Conservation (phyloP, 192 early-diverging fungal species). For the Entomortierella lignicola region DNA sequence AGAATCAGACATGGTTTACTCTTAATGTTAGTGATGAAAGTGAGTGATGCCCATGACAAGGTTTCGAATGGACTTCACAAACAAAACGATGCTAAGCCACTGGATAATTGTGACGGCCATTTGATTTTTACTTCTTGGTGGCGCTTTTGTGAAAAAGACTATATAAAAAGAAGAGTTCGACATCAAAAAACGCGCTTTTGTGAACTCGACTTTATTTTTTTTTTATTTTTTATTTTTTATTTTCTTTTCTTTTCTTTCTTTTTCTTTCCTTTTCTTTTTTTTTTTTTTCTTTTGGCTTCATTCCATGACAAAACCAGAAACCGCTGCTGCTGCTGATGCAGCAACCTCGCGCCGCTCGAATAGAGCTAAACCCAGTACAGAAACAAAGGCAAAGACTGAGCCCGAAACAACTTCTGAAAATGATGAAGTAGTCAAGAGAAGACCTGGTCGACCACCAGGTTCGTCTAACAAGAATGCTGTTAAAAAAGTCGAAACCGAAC, state of each 20-base stretch:
- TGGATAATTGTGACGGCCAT: too few species aligned
- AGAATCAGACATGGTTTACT: slow-evolving; percentile 38
- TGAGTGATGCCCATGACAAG: too few species aligned
- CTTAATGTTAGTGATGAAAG: not conserved
- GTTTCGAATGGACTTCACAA: too few species aligned
- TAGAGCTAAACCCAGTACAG: slow-evolving; percentile 1
- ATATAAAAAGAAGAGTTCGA: too few species aligned
- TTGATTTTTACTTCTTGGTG: too few species aligned
- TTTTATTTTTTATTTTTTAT: not conserved
- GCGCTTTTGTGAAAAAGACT: too few species aligned
- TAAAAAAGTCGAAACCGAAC: not conserved
- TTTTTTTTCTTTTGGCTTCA: not conserved
- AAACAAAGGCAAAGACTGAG: not conserved
- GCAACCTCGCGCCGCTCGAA: not conserved
- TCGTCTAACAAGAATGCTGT: not conserved
- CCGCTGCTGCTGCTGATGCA: not conserved
- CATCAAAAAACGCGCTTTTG: too few species aligned
- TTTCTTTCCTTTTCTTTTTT: not conserved
- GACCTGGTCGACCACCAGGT: slow-evolving; percentile 5
- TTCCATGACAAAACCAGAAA: not conserved
- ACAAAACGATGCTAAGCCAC: too few species aligned
- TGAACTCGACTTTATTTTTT: too few species aligned
- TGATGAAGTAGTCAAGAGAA: not conserved
- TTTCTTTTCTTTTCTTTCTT: not conserved
- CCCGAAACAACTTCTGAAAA: not conserved